A percentile compares a stretch with the other conserved stretches of the same genome.
phyloP scores from a whole-genome alignment of 805 yeast species.

The Scheffersomyces amazonensis region DNA sequence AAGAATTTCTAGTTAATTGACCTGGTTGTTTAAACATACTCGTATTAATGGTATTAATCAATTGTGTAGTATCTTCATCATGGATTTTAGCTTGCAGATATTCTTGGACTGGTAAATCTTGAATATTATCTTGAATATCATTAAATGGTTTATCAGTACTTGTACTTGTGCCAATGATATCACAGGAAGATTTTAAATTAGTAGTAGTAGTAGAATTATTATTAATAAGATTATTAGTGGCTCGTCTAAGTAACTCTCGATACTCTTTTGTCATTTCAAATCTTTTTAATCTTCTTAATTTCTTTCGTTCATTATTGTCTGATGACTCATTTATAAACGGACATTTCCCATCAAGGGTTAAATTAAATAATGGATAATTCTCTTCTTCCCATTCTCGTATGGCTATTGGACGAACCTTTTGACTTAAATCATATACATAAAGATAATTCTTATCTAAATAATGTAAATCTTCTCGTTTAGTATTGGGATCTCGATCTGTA shows the following conservation, averaged over 20 bases:
- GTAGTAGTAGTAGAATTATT: conserved; percentile 13
- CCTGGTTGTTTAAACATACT: conserved; percentile 26
- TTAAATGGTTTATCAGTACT: conserved; percentile 21
- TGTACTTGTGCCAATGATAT: too few species aligned
- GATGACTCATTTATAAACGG: conserved; percentile 70
- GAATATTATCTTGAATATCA: conserved; percentile 1
- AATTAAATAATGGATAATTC: conserved; percentile 54
- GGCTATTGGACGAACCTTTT: conserved; percentile 75
- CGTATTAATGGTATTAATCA: not conserved
- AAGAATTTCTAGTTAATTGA: conserved; percentile 32
- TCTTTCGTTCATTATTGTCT: conserved; percentile 39
- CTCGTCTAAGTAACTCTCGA: conserved; percentile 35
- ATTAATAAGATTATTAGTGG: conserved; percentile 29
- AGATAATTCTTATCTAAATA: conserved; percentile 72
- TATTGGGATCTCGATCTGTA: conserved; percentile 82
- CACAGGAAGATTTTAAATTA: conserved; percentile 14
- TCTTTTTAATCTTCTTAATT: conserved; percentile 35
- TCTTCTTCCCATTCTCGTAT: conserved; percentile 72
- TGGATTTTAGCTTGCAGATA: conserved; percentile 10
- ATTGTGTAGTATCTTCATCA: conserved; percentile 4
- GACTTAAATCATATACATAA: conserved; percentile 77
- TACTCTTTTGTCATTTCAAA: conserved; percentile 41
- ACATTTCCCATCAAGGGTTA: conserved; percentile 71
- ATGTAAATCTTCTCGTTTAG: conserved; percentile 79
- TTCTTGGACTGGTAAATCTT: not conserved